A percentile compares a stretch with the other conserved stretches of the same genome.
phyloP scores from a whole-genome alignment of 2,329 filamentous ascomycete genomes.

The Cladosporium velox region DNA sequence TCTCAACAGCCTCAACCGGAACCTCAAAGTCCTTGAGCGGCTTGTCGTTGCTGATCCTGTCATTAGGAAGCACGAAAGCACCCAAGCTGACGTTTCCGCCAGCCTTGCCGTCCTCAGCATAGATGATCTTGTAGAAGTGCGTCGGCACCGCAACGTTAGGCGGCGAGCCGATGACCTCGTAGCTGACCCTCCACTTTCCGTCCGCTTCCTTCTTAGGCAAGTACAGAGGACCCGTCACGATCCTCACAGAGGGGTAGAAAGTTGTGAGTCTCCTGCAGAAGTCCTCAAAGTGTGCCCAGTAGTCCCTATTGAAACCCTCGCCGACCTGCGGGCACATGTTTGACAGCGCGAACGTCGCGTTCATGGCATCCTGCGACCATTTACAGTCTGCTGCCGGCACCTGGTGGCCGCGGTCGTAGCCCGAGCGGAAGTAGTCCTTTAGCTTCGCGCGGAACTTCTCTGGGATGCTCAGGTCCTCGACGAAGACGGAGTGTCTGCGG shows the following conservation, averaged over 20 bases:
- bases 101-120: constrained; percentile 75
- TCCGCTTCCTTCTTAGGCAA: constrained; percentile 82
- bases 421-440: constrained; percentile 90
- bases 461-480: constrained; percentile 79
- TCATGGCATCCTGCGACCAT: constrained; percentile 92
- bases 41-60: constrained; percentile 82
- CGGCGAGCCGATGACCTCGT: constrained; percentile 93
- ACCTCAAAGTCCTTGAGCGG: constrained; percentile 91
- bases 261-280: constrained; percentile 84
- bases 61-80: constrained; percentile 94
- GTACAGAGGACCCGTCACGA: constrained; percentile 93
- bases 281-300: constrained; percentile 98
- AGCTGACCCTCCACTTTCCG: constrained; percentile 92
- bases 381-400: constrained; percentile 95
- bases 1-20: constrained; percentile 86
- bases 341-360: constrained; percentile 86
- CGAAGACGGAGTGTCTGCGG: constrained; percentile 78
- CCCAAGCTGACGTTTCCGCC: constrained; percentile 80
- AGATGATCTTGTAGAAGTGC: constrained; percentile 99
- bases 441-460: constrained; percentile 85
- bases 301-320: constrained; percentile 97
- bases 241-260: constrained; percentile 80
- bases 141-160: constrained; percentile 95
- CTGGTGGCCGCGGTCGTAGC: constrained; percentile 95
- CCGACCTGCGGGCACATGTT: constrained; percentile 99